Percentiles rank a stretch among this genome's conserved stretches.
These are phyloP conservation scores for Mycena maculata DNA, from an alignment of 768 basidiomycete species.

Conservation along the genomic window DNA sequence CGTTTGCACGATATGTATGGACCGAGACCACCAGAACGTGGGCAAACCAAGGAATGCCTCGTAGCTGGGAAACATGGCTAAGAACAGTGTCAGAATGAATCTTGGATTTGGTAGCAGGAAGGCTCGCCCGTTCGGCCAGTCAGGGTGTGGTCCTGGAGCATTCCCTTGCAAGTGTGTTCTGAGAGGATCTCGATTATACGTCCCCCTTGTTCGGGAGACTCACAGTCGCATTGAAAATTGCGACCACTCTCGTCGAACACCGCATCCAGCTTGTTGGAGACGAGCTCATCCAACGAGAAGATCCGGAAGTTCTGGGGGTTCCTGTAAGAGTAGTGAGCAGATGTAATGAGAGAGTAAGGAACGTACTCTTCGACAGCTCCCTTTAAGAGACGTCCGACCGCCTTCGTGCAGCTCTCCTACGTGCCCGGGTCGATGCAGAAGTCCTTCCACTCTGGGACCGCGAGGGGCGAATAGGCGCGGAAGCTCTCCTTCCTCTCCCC, in stretches of 20 bases:
- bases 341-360: not conserved
- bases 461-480: constrained; percentile 68
- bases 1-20: constrained; percentile 72
- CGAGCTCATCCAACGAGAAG: constrained; percentile 90
- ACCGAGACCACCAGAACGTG: not conserved
- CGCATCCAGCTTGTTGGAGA: constrained; percentile 89
- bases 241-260: constrained; percentile 75
- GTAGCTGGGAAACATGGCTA: constrained; percentile 82
- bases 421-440: constrained; percentile 63
- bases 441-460: constrained; percentile 73
- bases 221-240: constrained; percentile 88
- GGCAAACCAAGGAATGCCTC: constrained; percentile 80
- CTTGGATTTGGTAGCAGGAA: not conserved
- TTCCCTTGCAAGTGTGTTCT: constrained; percentile 90
- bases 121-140: constrained; percentile 77
- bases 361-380: constrained; percentile 67
- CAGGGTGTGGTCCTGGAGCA: constrained; percentile 93
- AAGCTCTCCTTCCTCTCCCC: constrained; percentile 80
- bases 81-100: not conserved
- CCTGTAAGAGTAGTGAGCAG: constrained; percentile 46
- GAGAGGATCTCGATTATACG: constrained; percentile 90
- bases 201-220: constrained; percentile 75
- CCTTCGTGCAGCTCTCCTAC: constrained; percentile 84
- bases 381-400: constrained; percentile 66
- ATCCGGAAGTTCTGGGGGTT: constrained; percentile 87